Base-by-base conservation (phyloP, 768 basidiomycete genomes). In the Kwoniella mangroviensis region DNA sequence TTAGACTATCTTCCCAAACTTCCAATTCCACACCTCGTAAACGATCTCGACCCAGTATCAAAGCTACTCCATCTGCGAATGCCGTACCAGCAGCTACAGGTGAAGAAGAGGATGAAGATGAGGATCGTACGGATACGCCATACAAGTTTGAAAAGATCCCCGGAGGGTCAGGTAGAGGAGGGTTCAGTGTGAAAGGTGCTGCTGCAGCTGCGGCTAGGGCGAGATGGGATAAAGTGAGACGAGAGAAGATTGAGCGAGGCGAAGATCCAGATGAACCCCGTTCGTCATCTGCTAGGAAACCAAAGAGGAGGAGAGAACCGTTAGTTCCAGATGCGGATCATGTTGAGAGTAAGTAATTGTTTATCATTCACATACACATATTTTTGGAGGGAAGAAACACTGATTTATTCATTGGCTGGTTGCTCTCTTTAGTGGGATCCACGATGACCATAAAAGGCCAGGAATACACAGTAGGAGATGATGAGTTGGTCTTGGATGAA, bases 401-500 rank as follows among this genome's bases (percentile, higher is more conserved):
- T 42, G 65, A 43, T 34, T 43, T 26, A 26, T 26, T 2, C 4
- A 26, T 26, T 26, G 26, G 26, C 26, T 26, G 26, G 26, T 26
- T 26, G 34, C 34, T 34, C 1, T 34, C 4, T 34, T 34, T 42
- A 69, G 75, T 67, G 61, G 69, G 63, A 42, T 69, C 73, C 22
- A 76, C 69, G 22, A 69, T 80, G 67, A 81, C 72, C 41, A 77
- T 97, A 74, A 89, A 90, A 45, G 93, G 91, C 11, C 86, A 88
- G 73, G 86, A 88, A 5, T 91, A 90, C 80, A 85, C 90, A 56
- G 90, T 97, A 61, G 91, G 93, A 43, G 91, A 91, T 55, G 96
- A 98, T 81, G 96, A 98, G 84, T 90, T 94, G 72, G 84, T 91
- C 58, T 90, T 93, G 6, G 89, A 89, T 1, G 88, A 93, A 57